Evolutionary conservation across 2,329 filamentous ascomycete genomes (phyloP), one percentile per base, ranked within the genome.

Genomic region (Triangularia setosa): DNA sequence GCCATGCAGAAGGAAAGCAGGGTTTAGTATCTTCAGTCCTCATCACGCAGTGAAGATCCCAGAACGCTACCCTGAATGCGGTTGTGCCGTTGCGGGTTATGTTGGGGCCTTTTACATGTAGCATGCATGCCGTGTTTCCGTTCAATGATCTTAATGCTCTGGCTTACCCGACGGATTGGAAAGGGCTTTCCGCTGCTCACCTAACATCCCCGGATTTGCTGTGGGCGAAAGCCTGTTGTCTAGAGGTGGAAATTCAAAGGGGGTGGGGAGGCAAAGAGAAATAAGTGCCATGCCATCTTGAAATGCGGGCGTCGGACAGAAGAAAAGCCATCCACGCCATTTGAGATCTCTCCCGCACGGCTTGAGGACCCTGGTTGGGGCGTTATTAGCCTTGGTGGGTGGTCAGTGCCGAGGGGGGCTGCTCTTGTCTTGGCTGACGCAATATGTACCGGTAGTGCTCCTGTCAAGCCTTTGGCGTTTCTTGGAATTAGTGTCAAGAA

Each of bases 61-160:
- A 57, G 52, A 61, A 53, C 64, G 60, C 60, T 63, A 63, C 64
- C 28, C 53, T 65, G 35, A 16, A 48, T 21, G 33, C 33, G 33
- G 33, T n/a, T 40, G 33, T n/a, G n/a, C 33, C 16, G 4, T 40
- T 18, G 35, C 24, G 4, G 7, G 18, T 6, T 16, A 28, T 27
- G 24, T 21, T 48, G 27, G 40, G 40, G 9, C 1, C 16, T 48
- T 48, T 48, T 21, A n/a, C 40, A 23, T 48, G 40, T 40, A 14
- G 33, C 40, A 21, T 6, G 7, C 30, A 33, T 48, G 40, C 40
- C 40, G 40, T 48, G 40, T 48, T 48, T 48, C 40, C 40, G 40
- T 18, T 48, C 5, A 1, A 21, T 7, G n/a, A 21, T n/a, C 7
- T 6, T 48, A n/a, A 16, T 48, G 40, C n/a, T 48, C 9, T 48